Evolutionary conservation across 2,329 filamentous ascomycete species (phyloP), one percentile per base, ranked within the genome.

Genomic region (Aspergillus alliaceus): DNA sequence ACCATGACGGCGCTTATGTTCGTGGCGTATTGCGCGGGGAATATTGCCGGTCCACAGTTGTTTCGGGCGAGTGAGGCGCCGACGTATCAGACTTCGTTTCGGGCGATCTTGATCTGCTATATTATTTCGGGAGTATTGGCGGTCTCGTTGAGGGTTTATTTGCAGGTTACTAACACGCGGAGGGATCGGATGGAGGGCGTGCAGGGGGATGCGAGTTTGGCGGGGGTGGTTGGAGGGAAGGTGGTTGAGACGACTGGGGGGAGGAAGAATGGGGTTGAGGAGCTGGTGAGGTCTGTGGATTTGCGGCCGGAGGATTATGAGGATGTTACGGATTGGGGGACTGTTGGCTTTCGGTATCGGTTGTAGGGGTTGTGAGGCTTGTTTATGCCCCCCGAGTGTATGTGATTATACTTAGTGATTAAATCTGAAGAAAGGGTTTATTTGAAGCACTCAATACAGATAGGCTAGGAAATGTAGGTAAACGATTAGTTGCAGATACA

Each of bases 261-360:
- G 3, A 73, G 71, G 1, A 70, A 70, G 6, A 73, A 72, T 1
- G 64, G 77, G 18, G 64, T 74, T 12, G 66, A 70, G 70, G 63
- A 63, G 11, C 57, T 67, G 54, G 61, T 66, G 18, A 60, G 58
- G 7, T 57, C 54, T 29, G 67, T 77, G 0, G 72, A 76, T 49
- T 64, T 82, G 22, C 69, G 72, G 18, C 72, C 77, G 0, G 75
- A 78, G 53, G 80, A 82, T 57, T 82, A 84, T 56, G 82, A 85
- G 20, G 84, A 87, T 67, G 69, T 82, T 2, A 86, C 85, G 2
- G 85, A 87, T 64, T 85, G 82, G 80, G 79, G 85, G 35, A 84
- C 79, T 1, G 67, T 78, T 18, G 85, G 84, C 0, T 87, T 87
- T 59, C 78, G 84, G 40, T 87, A 87, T 69, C 78, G 84, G 27